phyloP scores from a whole-genome alignment of 2,329 filamentous ascomycete species.

The Taxawa tesnikishii region DNA sequence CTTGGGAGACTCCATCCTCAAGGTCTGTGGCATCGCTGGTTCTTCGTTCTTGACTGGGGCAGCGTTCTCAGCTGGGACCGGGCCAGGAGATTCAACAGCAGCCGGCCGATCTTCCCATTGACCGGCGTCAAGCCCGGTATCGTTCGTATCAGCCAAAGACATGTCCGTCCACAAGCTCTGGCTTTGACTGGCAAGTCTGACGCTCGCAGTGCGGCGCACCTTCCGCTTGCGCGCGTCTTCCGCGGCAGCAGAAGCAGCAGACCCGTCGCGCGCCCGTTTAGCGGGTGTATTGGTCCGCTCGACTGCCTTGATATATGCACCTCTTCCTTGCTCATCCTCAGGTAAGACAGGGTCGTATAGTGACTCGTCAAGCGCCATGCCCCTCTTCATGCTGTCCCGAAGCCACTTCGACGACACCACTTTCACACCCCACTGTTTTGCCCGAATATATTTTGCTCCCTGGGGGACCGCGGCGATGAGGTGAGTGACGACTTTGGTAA shows the following conservation, averaged over 20 bases:
- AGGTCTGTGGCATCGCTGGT: neutral
- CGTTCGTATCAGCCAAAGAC: conserved; percentile 30
- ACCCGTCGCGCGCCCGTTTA: conserved; percentile 38
- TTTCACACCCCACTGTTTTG: conserved; percentile 68
- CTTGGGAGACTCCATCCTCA: neutral
- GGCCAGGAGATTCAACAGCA: neutral
- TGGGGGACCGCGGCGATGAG: conserved; percentile 67
- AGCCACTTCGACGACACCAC: conserved; percentile 81
- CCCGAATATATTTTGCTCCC: conserved; percentile 83
- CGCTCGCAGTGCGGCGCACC: conserved; percentile 75
- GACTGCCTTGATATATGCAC: conserved; percentile 42
- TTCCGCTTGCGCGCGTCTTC: conserved; percentile 58
- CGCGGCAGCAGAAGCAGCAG: conserved; percentile 8
- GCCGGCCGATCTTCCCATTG: conserved; percentile 2
- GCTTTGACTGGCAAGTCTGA: conserved; percentile 67
- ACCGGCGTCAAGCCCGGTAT: neutral
- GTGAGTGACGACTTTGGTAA: conserved; percentile 78
- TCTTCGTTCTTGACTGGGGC: neutral
- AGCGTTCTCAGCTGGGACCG: neutral
- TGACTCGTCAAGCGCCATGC: conserved; percentile 83
- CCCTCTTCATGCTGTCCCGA: conserved; percentile 65
- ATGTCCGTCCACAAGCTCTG: conserved; percentile 89
- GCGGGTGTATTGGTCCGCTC: conserved; percentile 22
- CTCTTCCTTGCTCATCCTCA: conserved; percentile 57
- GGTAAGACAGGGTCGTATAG: conserved; percentile 68